Percentiles rank a stretch among this genome's conserved stretches.
These are phyloP conservation scores for Bruguiera sexangula DNA, from an alignment of 345 rosid species.

Conservation along the genomic window DNA sequence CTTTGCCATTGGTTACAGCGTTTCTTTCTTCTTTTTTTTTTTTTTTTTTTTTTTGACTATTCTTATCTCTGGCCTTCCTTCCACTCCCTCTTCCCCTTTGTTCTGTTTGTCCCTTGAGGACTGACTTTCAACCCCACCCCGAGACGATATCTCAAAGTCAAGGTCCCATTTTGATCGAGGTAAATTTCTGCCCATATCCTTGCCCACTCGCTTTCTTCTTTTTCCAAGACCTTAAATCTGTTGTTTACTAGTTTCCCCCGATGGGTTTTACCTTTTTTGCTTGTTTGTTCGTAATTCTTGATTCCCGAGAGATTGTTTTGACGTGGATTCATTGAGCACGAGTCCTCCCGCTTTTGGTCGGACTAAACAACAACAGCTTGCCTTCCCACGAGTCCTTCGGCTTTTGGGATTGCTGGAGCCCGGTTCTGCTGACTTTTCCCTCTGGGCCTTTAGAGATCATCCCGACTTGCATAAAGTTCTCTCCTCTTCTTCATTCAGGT, in stretches of 20 bases:
- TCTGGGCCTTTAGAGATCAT: background rate
- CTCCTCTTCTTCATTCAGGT: background rate
- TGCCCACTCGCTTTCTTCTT: background rate
- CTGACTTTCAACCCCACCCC: background rate
- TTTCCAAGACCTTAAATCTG: background rate
- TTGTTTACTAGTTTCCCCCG: background rate
- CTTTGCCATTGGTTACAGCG: background rate
- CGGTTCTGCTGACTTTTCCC: background rate
- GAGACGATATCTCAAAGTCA: background rate
- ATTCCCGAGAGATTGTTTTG: no score
- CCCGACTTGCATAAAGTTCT: background rate
- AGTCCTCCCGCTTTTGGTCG: no score
- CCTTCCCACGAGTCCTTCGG: no score
- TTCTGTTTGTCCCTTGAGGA: background rate
- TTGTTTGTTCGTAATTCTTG: background rate
- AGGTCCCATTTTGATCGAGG: background rate
- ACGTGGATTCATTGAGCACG: no score
- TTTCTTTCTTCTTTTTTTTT: background rate
- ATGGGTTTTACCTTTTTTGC: background rate
- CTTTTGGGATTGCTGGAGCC: no score
- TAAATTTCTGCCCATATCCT: background rate
- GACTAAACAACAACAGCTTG: no score
- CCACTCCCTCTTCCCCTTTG: background rate
- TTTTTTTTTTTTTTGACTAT: background rate
- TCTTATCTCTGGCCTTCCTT: background rate